Percentiles rank a stretch among this genome's conserved stretches.
Evolutionary conservation across 2,329 filamentous ascomycete genomes (phyloP).

Genomic region (Diaporthe helianthi): DNA sequence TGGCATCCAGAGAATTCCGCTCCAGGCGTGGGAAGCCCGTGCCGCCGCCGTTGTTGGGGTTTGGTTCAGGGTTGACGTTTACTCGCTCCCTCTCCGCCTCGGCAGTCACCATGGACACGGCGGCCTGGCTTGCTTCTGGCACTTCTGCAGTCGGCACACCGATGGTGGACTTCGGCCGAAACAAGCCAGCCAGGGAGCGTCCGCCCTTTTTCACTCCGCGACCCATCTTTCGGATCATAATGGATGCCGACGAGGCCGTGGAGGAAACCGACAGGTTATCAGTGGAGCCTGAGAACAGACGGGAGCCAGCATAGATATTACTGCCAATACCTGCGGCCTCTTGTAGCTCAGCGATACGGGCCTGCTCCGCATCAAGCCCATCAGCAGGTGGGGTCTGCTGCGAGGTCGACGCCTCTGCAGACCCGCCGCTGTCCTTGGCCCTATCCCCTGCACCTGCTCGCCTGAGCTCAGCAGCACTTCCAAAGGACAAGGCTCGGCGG

Average conservation of each 20-base stretch:
- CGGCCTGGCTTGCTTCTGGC: conserved; percentile 75
- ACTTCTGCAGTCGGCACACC: conserved; percentile 77
- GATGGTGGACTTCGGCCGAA: conserved; percentile 90
- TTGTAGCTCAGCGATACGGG: conserved; percentile 88
- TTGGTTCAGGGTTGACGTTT: conserved; percentile 75
- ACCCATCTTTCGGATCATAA: conserved; percentile 98
- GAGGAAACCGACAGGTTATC: conserved; percentile 94
- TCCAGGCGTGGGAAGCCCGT: conserved; percentile 87
- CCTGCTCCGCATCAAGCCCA: conserved; percentile 85
- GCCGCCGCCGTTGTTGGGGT: conserved; percentile 71
- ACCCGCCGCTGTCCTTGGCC: conserved; percentile 43
- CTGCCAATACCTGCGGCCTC: conserved; percentile 91
- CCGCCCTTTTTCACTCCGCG: conserved; percentile 96
- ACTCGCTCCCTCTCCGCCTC: conserved; percentile 89
- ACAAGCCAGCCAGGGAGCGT: conserved; percentile 89
- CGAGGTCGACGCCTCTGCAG: conserved; percentile 57
- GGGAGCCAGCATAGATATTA: conserved; percentile 89
- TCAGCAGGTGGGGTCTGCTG: conserved; percentile 60
- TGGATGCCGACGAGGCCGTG: conserved; percentile 85
- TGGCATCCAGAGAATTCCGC: conserved; percentile 78
- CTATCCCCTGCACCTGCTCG: conserved; percentile 70
- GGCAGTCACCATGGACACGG: conserved; percentile 93
- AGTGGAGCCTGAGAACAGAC: conserved; percentile 87
- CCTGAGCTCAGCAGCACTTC: conserved; percentile 89
- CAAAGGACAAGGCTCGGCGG: conserved; percentile 93